A percentile compares a stretch with the other conserved stretches of the same genome.
Evolutionary conservation across 805 yeast genomes (phyloP).

Genomic region (Saturnispora besseyi): DNA sequence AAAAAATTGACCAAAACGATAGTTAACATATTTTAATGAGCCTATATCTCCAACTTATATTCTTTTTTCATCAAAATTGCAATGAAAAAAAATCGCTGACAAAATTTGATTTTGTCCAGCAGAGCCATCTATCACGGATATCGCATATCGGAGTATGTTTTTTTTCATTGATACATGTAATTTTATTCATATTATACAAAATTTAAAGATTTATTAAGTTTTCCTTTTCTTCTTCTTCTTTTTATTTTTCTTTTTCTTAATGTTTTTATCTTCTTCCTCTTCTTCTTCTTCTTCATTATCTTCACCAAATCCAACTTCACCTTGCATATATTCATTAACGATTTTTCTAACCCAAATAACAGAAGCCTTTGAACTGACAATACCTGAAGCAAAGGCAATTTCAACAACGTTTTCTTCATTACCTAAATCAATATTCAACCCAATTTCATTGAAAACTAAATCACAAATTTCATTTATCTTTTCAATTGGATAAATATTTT

Average conservation of each 20-base stretch:
- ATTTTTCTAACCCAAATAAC: conserved; percentile 6
- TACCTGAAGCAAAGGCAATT: conserved; percentile 7
- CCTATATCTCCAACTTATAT: too few species aligned
- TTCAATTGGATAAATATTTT: conserved; percentile 11
- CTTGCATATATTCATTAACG: conserved; percentile 20
- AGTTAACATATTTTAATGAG: background rate
- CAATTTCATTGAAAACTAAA: conserved; percentile 13
- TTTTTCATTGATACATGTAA: too few species aligned
- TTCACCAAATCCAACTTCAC: conserved; percentile 29
- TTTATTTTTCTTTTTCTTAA: background rate
- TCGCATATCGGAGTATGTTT: too few species aligned
- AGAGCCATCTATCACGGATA: background rate
- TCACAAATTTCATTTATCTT: conserved; percentile 15
- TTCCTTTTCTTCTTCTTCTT: conserved; percentile 9
- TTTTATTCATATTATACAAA: background rate
- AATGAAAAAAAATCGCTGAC: too few species aligned
- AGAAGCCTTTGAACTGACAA: background rate
- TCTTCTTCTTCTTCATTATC: background rate
- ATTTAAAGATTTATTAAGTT: background rate
- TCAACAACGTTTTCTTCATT: conserved; percentile 9
- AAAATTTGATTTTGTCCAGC: too few species aligned
- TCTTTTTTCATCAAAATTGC: too few species aligned
- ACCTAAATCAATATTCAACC: conserved; percentile 5
- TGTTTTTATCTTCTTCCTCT: background rate
- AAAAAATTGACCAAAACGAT: too few species aligned